phyloP scores from a whole-genome alignment of 164 flowering plant genomes.

The Buxus sempervirens region DNA sequence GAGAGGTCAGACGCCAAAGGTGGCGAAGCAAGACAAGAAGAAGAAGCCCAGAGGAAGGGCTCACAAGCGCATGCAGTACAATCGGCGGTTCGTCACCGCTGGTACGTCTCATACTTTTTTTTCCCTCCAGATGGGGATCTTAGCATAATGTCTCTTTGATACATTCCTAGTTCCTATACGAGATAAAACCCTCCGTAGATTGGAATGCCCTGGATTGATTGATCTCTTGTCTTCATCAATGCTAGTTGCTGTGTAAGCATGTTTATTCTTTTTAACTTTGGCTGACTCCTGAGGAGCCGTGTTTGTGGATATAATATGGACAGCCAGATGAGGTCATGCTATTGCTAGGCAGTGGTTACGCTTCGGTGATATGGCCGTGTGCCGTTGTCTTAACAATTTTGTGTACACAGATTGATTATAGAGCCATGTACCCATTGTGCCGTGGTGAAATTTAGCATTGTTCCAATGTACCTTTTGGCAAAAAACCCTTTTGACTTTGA shows the following conservation, averaged over 20 bases:
- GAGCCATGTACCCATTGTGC: not conserved
- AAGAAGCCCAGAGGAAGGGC: conserved; percentile 77
- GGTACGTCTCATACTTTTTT: conserved; percentile 24
- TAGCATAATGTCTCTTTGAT: no score
- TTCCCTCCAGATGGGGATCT: no score
- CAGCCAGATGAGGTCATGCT: no score
- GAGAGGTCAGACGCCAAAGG: conserved; percentile 70
- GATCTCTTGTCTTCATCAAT: no score
- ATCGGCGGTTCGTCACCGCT: conserved; percentile 79
- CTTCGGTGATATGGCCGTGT: not conserved
- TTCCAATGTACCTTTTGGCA: not conserved
- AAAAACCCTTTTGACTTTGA: not conserved
- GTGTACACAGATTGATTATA: no score
- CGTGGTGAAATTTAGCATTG: not conserved
- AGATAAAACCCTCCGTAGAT: no score
- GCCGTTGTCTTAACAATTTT: not conserved
- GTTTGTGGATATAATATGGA: no score
- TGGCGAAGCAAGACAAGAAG: conserved; percentile 76
- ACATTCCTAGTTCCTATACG: no score
- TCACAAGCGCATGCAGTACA: conserved; percentile 74
- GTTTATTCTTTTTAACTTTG: no score
- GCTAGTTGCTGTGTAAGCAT: no score
- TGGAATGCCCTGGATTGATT: no score
- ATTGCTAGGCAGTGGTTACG: not conserved
- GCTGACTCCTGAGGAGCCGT: no score